Evolutionary conservation across 2,329 filamentous ascomycete genomes (phyloP), one percentile per base, ranked within the genome.

Genomic region (Clarireedia homoeocarpa): DNA sequence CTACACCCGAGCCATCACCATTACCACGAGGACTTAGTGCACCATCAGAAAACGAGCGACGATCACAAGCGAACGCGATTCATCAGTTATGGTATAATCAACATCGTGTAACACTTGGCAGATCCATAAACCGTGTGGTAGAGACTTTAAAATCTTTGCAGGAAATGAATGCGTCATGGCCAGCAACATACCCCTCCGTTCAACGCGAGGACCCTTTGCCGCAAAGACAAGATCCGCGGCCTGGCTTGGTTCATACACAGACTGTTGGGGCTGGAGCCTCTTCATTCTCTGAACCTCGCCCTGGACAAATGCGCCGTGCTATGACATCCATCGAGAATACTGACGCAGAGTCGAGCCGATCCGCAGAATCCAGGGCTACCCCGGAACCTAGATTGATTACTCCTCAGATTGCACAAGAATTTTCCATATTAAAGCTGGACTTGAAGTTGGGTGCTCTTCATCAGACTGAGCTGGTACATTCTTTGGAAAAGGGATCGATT

Each of bases 41-140:
- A 58, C 60, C 67, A 70, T 75, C 76, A 46, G 84, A 88, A 51
- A 75, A 83, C 61, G 86, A 89, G 67, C 80, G 81, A 65, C 80
- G 82, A 62, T 75, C 80, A 46, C 83, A 92, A 62, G 86, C 89
- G 39, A 88, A 86, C 67, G 89, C 95, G 71, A 84, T 96, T 49
- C 87, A 95, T 68, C 94, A 97, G 74, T 80, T 97, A 62, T 89
- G 89, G 78, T 96, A 96, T 74, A 97, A 97, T 71, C 84, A 90
- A 66, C 96, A 97, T 70, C 85, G 91, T 58, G 88, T 85, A 5
- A 84, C 88, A 34, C 82, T 99, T n/a, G 89, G 84, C 45, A 86
- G 91, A 58, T 88, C 91, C 14, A 96, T 99, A 68, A 88, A 85
- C 67, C 83, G 85, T 63, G 92, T 91, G 7, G 83, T 96, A 57